Conservation (phyloP, 495 filamentous ascomycete genomes). For the Penicillium egyptiacum region DNA sequence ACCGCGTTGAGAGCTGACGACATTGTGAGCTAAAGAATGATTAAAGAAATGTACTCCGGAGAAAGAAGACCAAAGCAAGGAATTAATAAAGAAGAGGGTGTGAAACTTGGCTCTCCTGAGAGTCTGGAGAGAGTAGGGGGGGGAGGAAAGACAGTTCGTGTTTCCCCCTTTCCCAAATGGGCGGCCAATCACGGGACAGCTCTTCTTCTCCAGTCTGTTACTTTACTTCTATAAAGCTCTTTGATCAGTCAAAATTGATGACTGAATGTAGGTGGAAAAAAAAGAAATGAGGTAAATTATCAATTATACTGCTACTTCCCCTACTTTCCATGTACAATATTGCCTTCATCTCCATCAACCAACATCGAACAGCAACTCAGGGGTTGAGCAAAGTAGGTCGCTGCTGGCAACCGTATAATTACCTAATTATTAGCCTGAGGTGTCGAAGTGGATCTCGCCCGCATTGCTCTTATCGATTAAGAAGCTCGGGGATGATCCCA, state of each 20-base stretch:
- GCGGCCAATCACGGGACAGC: slow-evolving; percentile 31
- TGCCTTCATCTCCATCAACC: not conserved
- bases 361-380: slow-evolving; percentile 24
- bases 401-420: slow-evolving; percentile 33
- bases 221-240: slow-evolving; percentile 17
- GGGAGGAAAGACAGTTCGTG: slow-evolving; percentile 31
- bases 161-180: slow-evolving; percentile 34
- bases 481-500: slow-evolving; percentile 9
- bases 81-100: slow-evolving; percentile 22
- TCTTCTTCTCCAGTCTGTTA: slow-evolving; percentile 12
- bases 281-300: not conserved
- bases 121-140: slow-evolving; percentile 19
- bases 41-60: slow-evolving; percentile 21
- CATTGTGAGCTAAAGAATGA: slow-evolving; percentile 47
- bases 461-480: slow-evolving; percentile 32
- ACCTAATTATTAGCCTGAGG: slow-evolving; percentile 21
- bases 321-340: not conserved
- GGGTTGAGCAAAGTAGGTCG: slow-evolving; percentile 34
- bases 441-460: slow-evolving; percentile 16
- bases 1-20: slow-evolving; percentile 63
- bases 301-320: not conserved
- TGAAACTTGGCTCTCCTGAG: slow-evolving; percentile 24
- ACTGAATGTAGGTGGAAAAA: not conserved
- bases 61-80: slow-evolving; percentile 19
- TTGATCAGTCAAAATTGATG: slow-evolving; percentile 9